phyloP scores from a whole-genome alignment of 2,329 filamentous ascomycete genomes.

The Pseudocercospora fuligena region DNA sequence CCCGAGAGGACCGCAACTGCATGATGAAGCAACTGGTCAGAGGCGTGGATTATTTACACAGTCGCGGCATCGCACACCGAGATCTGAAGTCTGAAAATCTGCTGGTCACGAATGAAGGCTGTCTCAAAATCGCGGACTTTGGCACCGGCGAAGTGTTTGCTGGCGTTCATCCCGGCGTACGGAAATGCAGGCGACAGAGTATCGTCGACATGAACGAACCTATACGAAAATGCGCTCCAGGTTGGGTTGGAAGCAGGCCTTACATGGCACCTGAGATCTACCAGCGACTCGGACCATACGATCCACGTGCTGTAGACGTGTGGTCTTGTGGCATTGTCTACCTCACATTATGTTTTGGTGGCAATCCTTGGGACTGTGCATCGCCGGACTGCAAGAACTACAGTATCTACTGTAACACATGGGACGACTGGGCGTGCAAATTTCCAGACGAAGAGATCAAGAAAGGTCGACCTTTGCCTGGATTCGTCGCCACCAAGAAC shows the following conservation, averaged over 20 bases:
- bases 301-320: slow-evolving; percentile 80
- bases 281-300: slow-evolving; percentile 67
- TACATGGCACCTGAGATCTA: slow-evolving; percentile 89
- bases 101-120: slow-evolving; percentile 76
- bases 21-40: slow-evolving; percentile 89
- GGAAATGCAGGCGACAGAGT: slow-evolving; percentile 57
- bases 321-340: slow-evolving; percentile 87
- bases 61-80: slow-evolving; percentile 83
- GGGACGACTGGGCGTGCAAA: slow-evolving; percentile 65
- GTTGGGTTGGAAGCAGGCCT: slow-evolving; percentile 81
- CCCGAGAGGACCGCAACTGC: slow-evolving; percentile 72
- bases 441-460: slow-evolving; percentile 61
- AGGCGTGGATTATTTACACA: slow-evolving; percentile 80
- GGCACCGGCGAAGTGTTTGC: slow-evolving; percentile 86
- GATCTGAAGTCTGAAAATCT: slow-evolving; percentile 92
- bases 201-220: slow-evolving; percentile 74
- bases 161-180: slow-evolving; percentile 78
- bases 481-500: slow-evolving; percentile 68
- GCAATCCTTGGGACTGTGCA: slow-evolving; percentile 75
- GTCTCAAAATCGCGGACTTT: slow-evolving; percentile 90
- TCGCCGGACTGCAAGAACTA: slow-evolving; percentile 62
- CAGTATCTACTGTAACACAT: slow-evolving; percentile 67
- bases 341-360: slow-evolving; percentile 74
- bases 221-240: slow-evolving; percentile 73
- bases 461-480: slow-evolving; percentile 37